Conservation (phyloP, 495 filamentous ascomycete species). For the Lasiosphaeris hirsuta region DNA sequence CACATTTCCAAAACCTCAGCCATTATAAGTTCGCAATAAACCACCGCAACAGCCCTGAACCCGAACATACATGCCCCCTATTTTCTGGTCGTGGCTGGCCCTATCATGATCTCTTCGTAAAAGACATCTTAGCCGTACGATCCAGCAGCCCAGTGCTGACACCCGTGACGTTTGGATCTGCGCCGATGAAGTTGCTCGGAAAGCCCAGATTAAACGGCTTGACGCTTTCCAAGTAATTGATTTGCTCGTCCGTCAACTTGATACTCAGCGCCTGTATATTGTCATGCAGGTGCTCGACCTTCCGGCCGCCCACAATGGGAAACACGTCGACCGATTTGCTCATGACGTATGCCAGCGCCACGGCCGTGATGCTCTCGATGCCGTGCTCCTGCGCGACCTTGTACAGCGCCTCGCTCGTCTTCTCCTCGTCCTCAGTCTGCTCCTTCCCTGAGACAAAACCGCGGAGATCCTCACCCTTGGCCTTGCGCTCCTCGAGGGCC, state of each 20-base stretch:
- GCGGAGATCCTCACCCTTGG: constrained; percentile 33
- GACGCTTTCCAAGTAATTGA: constrained; percentile 54
- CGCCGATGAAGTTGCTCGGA: constrained; percentile 46
- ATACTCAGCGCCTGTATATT: constrained; percentile 61
- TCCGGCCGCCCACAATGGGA: constrained; percentile 55
- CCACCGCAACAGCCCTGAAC: too few relatives aligned
- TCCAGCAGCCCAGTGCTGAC: constrained; percentile 1
- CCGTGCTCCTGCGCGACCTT: constrained; percentile 51
- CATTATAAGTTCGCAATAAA: too few relatives aligned
- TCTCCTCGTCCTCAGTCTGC: constrained; percentile 40
- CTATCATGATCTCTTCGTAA: not conserved
- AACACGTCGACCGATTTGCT: constrained; percentile 48
- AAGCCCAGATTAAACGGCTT: constrained; percentile 52
- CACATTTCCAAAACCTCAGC: too few relatives aligned
- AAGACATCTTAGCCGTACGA: constrained; percentile 5
- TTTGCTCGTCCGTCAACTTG: constrained; percentile 51
- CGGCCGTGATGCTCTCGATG: constrained; percentile 33
- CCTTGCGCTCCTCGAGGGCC: constrained; percentile 37
- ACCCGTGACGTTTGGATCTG: constrained; percentile 25
- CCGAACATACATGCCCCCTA: too few relatives aligned
- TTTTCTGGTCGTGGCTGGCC: too few relatives aligned
- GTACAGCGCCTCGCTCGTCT: constrained; percentile 45
- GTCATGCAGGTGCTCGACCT: constrained; percentile 59
- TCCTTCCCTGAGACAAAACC: constrained; percentile 18
- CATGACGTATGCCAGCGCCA: constrained; percentile 57